A percentile compares a stretch with the other conserved stretches of the same genome.
These are phyloP conservation scores for Calendula officinalis DNA, from an alignment of 129 eudicot genomes.

Conservation along the genomic window DNA sequence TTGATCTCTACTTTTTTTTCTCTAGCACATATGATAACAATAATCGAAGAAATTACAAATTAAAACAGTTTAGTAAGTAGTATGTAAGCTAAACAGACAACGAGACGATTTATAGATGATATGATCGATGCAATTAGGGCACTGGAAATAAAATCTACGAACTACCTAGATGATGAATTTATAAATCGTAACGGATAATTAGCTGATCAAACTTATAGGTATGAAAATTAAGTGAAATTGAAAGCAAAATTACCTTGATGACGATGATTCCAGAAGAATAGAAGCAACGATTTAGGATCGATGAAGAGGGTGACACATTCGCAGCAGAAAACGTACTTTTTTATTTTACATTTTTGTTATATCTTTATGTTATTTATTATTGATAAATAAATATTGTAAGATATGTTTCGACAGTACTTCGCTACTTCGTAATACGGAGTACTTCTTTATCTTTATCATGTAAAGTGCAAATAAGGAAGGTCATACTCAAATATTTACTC, in stretches of 20 bases:
- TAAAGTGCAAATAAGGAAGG: too few relatives aligned
- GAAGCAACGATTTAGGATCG: background rate
- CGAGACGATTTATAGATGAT: background rate
- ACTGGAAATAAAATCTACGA: background rate
- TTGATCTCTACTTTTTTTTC: too few relatives aligned
- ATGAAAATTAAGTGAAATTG: background rate
- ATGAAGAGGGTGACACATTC: too few relatives aligned
- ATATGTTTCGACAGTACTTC: too few relatives aligned
- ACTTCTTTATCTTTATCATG: too few relatives aligned
- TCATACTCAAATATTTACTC: too few relatives aligned
- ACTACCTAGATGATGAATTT: background rate
- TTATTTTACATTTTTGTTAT: too few relatives aligned
- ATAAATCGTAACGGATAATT: conserved; percentile 3
- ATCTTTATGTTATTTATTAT: too few relatives aligned
- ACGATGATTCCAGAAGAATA: background rate
- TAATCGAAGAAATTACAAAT: background rate
- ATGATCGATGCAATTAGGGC: conserved; percentile 9
- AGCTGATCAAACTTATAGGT: background rate
- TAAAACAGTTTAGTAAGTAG: background rate
- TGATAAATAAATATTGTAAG: too few relatives aligned
- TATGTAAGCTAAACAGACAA: background rate
- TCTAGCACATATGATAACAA: background rate
- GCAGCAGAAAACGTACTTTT: too few relatives aligned
- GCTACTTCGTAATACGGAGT: too few relatives aligned
- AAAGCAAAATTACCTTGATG: conserved; percentile 3